Percentiles rank a stretch among this genome's conserved stretches.
Conservation (phyloP, 148 eudicot species). For the Tetragonia tetragonoides region DNA sequence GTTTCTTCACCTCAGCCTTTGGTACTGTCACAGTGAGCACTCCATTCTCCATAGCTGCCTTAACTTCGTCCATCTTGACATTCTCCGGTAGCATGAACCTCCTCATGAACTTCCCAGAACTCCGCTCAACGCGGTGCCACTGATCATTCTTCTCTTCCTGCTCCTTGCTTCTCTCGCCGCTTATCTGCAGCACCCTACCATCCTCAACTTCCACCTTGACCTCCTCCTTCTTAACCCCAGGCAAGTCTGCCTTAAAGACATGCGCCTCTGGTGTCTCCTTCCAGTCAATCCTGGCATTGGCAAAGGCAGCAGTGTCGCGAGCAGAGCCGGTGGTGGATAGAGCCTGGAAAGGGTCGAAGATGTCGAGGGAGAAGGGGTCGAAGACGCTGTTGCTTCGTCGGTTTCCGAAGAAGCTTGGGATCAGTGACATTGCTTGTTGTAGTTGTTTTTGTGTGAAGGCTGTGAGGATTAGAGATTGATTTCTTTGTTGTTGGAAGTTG, state of each 20-base stretch:
- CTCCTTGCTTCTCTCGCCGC: slow-evolving; percentile 38
- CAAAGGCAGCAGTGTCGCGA: slow-evolving; percentile 12
- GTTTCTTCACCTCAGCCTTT: slow-evolving; percentile 21
- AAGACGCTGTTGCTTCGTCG: slow-evolving; percentile 16
- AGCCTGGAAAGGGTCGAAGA: slow-evolving; percentile 35
- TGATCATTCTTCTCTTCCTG: slow-evolving; percentile 30
- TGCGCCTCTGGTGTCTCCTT: slow-evolving; percentile 41
- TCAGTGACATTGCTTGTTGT: slow-evolving; percentile 29
- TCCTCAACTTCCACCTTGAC: slow-evolving; percentile 47
- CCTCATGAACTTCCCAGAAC: slow-evolving; percentile 34
- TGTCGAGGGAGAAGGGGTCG: slow-evolving; percentile 39
- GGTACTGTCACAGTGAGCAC: slow-evolving; percentile 36
- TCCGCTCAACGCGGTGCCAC: slow-evolving; percentile 43
- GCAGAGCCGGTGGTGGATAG: background rate
- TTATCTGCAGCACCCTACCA: slow-evolving; percentile 32
- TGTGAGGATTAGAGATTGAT: too few species aligned
- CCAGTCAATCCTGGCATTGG: slow-evolving; percentile 37
- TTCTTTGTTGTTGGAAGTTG: too few species aligned
- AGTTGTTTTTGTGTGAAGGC: too few species aligned
- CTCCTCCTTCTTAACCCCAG: slow-evolving; percentile 47
- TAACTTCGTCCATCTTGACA: slow-evolving; percentile 30
- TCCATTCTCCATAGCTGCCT: slow-evolving; percentile 37
- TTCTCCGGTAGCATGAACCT: slow-evolving; percentile 45
- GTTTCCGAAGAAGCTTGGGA: slow-evolving; percentile 34
- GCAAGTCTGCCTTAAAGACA: slow-evolving; percentile 40